Base-by-base conservation (phyloP, 1,284 basidiomycete genomes). In the Heterobasidion annosum region DNA sequence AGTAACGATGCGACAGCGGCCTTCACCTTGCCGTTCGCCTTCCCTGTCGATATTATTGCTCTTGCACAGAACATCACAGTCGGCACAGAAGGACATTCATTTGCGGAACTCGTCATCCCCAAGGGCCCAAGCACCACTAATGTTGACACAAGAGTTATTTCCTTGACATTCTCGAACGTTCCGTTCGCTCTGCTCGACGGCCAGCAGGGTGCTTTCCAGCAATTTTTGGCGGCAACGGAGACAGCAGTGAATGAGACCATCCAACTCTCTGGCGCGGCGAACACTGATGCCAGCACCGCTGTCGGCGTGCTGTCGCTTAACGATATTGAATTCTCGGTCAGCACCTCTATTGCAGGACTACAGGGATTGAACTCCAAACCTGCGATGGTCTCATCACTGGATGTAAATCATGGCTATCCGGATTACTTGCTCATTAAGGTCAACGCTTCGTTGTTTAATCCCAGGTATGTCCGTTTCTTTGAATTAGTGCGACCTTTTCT, bases 401-500 rank as follows among this genome's bases (percentile, higher is more conserved):
- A 91, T 61, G 87, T 91, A 34, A 80, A 75, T 53, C 85, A 80
- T 54, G 88, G 88, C 7, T 89, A 78, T 70, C 59, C 79, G 0
- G 75, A 82, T 60, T 86, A 77, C 65, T 70, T 91, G n/a, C 71
- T 88, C 53, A 90, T 91, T 69, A 87, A 75, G 59, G 78, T 82
- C n/a, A 70, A 77, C 42, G 77, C 77, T 35, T 70, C 71, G 2
- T 63, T 85, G 33, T 82, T 77, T 62, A 85, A 85, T 58, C 84
- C 83, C 8, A 85, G 77, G 81, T 81, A 58, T 62, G 69, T 34
- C 63, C 3, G 46, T 12, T 47, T 18, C 12, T 51, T 25, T 32
- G 3, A 37, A 8, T 12, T 51, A 52, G 50, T 54, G 52, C 53
- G 53, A 13, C 53, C 53, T 55, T 43, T 8, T 51, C 50, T 19